Evolutionary conservation across 768 basidiomycete species (phyloP).

Genomic region (Austroboletus festivus): DNA sequence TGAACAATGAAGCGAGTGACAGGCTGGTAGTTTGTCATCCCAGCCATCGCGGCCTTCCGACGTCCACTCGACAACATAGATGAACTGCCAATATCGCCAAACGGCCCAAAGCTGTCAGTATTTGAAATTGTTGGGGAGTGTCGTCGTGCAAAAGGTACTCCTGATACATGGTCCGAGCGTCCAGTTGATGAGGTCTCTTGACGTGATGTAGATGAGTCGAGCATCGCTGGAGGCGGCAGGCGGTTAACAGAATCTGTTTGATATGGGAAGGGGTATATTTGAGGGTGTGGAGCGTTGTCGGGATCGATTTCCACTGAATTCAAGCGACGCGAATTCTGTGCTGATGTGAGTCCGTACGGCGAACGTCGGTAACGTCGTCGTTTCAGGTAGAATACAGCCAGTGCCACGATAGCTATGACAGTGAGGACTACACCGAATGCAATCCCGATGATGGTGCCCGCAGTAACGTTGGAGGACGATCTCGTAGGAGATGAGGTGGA

Average conservation of each 20-base stretch:
- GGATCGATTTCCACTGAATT: constrained; percentile 40
- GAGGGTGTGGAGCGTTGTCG: constrained; percentile 31
- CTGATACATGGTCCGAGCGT: constrained; percentile 11
- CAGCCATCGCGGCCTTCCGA: constrained; percentile 58
- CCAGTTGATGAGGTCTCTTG: constrained; percentile 4
- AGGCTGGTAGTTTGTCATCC: constrained; percentile 35
- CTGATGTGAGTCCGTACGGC: constrained; percentile 29
- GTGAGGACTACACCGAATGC: constrained; percentile 54
- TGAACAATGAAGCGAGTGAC: constrained; percentile 62
- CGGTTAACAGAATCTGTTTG: constrained; percentile 19
- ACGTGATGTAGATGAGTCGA: constrained; percentile 4
- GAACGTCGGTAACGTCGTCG: constrained; percentile 21
- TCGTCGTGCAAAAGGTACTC: neutral
- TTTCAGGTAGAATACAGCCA: constrained; percentile 50
- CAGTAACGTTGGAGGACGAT: constrained; percentile 31
- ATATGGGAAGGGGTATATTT: constrained; percentile 34
- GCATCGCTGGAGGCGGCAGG: constrained; percentile 11
- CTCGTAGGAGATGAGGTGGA: constrained; percentile 20
- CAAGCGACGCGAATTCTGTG: constrained; percentile 30
- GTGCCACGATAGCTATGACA: constrained; percentile 47
- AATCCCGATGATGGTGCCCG: constrained; percentile 45
- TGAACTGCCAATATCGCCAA: constrained; percentile 19
- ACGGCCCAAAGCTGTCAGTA: constrained; percentile 15
- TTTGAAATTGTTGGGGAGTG: constrained; percentile 23
- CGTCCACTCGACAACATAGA: constrained; percentile 39